Percentiles rank a stretch among this genome's conserved stretches.
Evolutionary conservation across 2,329 filamentous ascomycete genomes (phyloP).

Genomic region (Pseudodiploospora longispora): DNA sequence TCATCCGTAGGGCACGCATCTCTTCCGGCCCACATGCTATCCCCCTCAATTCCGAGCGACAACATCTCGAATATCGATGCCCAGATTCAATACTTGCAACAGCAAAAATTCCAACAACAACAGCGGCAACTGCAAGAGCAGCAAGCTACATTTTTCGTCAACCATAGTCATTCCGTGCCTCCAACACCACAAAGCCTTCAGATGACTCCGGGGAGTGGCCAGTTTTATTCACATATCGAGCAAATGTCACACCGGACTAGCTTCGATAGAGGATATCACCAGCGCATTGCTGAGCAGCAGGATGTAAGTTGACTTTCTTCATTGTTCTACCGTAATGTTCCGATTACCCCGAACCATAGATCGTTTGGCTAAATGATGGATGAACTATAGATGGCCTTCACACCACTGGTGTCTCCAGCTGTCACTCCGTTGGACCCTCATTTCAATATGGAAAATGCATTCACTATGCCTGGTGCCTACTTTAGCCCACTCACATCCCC

Average conservation of each 20-base stretch:
- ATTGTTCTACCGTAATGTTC: neutral
- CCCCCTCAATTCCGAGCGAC: slow-evolving; percentile 34
- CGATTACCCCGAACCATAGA: neutral
- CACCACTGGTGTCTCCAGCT: slow-evolving; percentile 74
- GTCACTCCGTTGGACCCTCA: slow-evolving; percentile 71
- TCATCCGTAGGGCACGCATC: slow-evolving; percentile 35
- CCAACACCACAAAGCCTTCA: slow-evolving; percentile 77
- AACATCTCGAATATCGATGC: slow-evolving; percentile 54
- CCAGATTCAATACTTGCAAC: slow-evolving; percentile 58
- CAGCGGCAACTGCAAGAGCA: slow-evolving; percentile 52
- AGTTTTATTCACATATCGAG: slow-evolving; percentile 53
- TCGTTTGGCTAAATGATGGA: neutral
- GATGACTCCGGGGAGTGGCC: slow-evolving; percentile 52
- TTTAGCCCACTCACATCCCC: slow-evolving; percentile 80
- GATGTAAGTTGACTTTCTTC: slow-evolving; percentile 39
- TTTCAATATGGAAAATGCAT: slow-evolving; percentile 52
- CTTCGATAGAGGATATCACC: slow-evolving; percentile 56
- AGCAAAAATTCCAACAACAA: slow-evolving; percentile 55
- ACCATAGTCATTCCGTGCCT: slow-evolving; percentile 56
- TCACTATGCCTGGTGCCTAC: slow-evolving; percentile 61
- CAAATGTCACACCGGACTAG: slow-evolving; percentile 47
- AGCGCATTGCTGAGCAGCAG: slow-evolving; percentile 60
- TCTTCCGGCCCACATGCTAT: slow-evolving; percentile 38
- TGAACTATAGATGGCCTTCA: slow-evolving; percentile 58
- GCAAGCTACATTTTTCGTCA: slow-evolving; percentile 45